phyloP scores from a whole-genome alignment of 2,329 filamentous ascomycete genomes.

The Diaporthe ilicicola region DNA sequence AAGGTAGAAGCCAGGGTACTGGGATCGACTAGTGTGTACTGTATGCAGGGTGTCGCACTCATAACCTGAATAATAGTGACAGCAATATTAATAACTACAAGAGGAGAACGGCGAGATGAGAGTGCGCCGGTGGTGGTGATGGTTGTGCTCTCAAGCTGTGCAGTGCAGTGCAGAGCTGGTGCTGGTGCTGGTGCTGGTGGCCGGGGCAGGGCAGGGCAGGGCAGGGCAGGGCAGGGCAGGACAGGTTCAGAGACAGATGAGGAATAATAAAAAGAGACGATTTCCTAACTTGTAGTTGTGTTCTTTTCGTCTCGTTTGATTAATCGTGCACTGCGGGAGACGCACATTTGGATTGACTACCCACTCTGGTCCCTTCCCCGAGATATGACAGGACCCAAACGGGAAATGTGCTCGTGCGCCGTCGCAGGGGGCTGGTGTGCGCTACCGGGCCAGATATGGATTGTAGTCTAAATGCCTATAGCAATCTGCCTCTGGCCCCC shows the following conservation, averaged over 20 bases:
- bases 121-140: neutral
- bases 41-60: neutral
- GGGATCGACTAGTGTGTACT: slow-evolving; percentile 13
- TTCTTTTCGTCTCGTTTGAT: slow-evolving; percentile 23
- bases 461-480: neutral
- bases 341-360: slow-evolving; percentile 19
- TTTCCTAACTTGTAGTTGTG: slow-evolving; percentile 9
- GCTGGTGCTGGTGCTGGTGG: no score
- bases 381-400: slow-evolving; percentile 17
- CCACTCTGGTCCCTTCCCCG: slow-evolving; percentile 22
- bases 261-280: neutral
- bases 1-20: neutral
- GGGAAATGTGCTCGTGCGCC: slow-evolving; percentile 19
- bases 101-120: neutral
- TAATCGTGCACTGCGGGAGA: slow-evolving; percentile 11
- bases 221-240: neutral
- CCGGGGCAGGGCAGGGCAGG: neutral
- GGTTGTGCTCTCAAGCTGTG: no score
- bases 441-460: slow-evolving; percentile 13
- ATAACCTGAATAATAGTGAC: neutral
- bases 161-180: no score
- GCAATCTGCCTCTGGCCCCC: neutral
- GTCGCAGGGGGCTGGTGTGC: slow-evolving; percentile 10
- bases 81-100: neutral
- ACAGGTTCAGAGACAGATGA: neutral